Evolutionary conservation across 805 yeast genomes (phyloP).

Genomic region (Ogataea siamensis): DNA sequence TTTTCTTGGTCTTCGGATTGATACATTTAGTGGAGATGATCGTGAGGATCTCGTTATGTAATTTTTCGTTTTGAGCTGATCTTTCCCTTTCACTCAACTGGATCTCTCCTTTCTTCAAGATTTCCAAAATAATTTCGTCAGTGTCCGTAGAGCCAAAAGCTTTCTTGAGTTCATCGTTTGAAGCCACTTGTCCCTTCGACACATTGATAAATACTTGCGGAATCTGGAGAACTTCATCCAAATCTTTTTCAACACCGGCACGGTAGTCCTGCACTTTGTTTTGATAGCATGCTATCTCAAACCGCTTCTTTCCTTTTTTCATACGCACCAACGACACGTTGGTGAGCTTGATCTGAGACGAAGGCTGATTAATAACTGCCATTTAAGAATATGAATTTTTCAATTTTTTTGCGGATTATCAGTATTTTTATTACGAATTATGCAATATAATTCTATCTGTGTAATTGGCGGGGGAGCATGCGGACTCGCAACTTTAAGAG

Average conservation of each 20-base stretch:
- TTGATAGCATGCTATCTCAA: conserved; percentile 94
- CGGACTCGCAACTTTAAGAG: conserved; percentile 66
- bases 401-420: no score
- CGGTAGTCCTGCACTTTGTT: conserved; percentile 97
- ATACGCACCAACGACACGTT: conserved; percentile 91
- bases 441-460: conserved; percentile 39
- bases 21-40: conserved; percentile 87
- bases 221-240: conserved; percentile 94
- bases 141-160: conserved; percentile 75
- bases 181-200: conserved; percentile 91
- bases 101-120: conserved; percentile 86
- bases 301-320: conserved; percentile 87
- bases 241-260: conserved; percentile 81
- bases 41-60: conserved; percentile 69
- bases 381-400: conserved; percentile 14
- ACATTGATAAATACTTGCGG: conserved; percentile 93
- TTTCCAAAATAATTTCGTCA: conserved; percentile 75
- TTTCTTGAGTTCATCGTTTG: conserved; percentile 73
- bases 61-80: conserved; percentile 57
- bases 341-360: conserved; percentile 83
- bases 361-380: conserved; percentile 75
- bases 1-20: conserved; percentile 82
- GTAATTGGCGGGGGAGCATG: conserved; percentile 79
- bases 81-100: conserved; percentile 94
- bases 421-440: conserved; percentile 2